Base-by-base conservation (phyloP, 805 yeast species). In the Hanseniaspora jakobsenii region DNA sequence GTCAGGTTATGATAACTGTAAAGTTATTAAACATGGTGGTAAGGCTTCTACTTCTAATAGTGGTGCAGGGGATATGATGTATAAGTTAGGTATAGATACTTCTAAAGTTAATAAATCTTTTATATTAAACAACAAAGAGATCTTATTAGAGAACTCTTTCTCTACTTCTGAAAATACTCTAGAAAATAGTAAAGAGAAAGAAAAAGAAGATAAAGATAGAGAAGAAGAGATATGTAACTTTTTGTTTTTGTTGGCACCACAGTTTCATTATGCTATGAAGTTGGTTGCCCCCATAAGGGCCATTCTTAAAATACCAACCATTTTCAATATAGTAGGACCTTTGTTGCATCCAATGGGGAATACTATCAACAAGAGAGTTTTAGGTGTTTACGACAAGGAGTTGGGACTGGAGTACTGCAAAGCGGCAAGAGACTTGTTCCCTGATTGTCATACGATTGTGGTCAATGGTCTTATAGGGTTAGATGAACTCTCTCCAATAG, bases 11-110 rank as follows among this genome's bases (percentile, higher is more conserved):
- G 53, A 58, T 4, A 72, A 73, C 4, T 44, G 89, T 32, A 72
- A 73, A 18, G 79, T 91, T 14, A 83, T 94, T 57, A 91, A 91
- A 50, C 99, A 91, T 60, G 99, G 99, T 19, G 97, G 97, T 12
- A 89, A 91, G 55, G 97, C 98, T 0, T 77, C 95, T 0, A 86
- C 97, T 0, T 84, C 95, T 0, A 62, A 81, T 2, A 82, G 94
- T 2, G 99, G 99, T 1, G 81, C 96, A 2, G 96, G 95, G 4
- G 99, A 91, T 58, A 66, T 91, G 48, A 72, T 91, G 57, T 66
- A 72, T 22, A 69, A 75, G 21, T 67, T 91, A n/a, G 97, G 95
- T 0, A 79, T 86, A n/a, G 83, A 84, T 50, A 66, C 85, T 43
- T 65, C 74, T 50, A 74, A 77, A 52, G 84, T 91, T 24, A 80